Conservation (phyloP, 768 basidiomycete genomes). For the Podaxis carcinomalis region DNA sequence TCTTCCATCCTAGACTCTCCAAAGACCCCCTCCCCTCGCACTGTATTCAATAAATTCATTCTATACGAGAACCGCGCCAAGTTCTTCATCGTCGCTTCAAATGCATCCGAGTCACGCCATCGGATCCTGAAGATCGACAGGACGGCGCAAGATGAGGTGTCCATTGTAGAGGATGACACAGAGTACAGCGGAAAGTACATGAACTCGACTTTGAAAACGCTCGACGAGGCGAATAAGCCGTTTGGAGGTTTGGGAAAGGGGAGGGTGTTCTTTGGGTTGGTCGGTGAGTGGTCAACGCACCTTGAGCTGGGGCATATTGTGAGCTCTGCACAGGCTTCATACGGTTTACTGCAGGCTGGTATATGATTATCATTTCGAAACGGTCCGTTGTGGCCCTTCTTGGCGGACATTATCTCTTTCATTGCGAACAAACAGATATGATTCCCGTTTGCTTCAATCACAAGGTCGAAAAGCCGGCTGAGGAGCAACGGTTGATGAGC, state of each 20-base stretch:
- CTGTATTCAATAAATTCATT: slow-evolving; percentile 77
- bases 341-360: slow-evolving; percentile 93
- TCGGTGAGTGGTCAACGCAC: slow-evolving; percentile 41
- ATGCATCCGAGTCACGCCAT: slow-evolving; percentile 83
- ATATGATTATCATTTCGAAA: slow-evolving; percentile 87
- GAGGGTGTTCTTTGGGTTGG: slow-evolving; percentile 78
- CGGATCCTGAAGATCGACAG: slow-evolving; percentile 93
- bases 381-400: slow-evolving; percentile 89
- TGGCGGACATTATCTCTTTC: slow-evolving; percentile 94
- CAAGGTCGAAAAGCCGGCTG: slow-evolving; percentile 81
- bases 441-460: slow-evolving; percentile 73
- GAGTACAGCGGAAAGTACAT: slow-evolving; percentile 89
- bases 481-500: slow-evolving; percentile 85
- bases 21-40: neutral
- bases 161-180: slow-evolving; percentile 81
- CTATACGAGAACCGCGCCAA: slow-evolving; percentile 90
- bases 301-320: neutral
- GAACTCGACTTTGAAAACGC: slow-evolving; percentile 88
- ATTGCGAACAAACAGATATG: slow-evolving; percentile 89
- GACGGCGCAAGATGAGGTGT: slow-evolving; percentile 69
- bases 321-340: slow-evolving; percentile 67
- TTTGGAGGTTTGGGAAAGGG: slow-evolving; percentile 84
- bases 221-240: slow-evolving; percentile 89
- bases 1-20: neutral
- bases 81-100: slow-evolving; percentile 91